These are phyloP conservation scores for Tetrastigma voinierianum DNA, from an alignment of 164 flowering plant species.

Conservation along the genomic window DNA sequence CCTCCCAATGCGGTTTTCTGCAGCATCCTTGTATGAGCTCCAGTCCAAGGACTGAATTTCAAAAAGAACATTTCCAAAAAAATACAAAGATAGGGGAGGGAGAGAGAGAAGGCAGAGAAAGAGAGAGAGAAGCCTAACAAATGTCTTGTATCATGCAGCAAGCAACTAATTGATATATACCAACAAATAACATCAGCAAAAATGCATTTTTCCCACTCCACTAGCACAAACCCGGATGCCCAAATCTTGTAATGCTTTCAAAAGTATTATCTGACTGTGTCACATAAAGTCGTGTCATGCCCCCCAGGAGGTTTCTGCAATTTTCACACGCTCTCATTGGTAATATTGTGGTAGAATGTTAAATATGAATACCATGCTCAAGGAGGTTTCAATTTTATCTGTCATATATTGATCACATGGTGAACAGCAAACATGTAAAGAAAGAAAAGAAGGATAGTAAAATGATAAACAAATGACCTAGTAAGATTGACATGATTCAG, in stretches of 20 bases:
- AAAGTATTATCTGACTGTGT: not conserved
- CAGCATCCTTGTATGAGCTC: slow-evolving; percentile 70
- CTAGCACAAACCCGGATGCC: not conserved
- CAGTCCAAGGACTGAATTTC: slow-evolving; percentile 77
- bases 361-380: no score
- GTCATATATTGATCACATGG: no score
- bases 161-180: not conserved
- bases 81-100: not conserved
- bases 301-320: not conserved
- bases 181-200: not conserved
- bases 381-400: no score
- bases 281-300: not conserved
- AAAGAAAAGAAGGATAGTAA: no score
- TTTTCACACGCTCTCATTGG: not conserved
- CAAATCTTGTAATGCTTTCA: not conserved
- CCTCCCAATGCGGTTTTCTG: slow-evolving; percentile 81
- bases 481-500: no score
- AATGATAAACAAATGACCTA: no score
- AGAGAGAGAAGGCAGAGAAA: no score
- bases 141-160: not conserved
- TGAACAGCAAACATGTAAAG: no score
- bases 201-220: not conserved
- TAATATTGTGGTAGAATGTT: no score
- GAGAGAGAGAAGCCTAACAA: not conserved
- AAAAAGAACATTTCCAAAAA: not conserved